A percentile compares a stretch with the other conserved stretches of the same genome.
phyloP scores from a whole-genome alignment of 1,284 basidiomycete species.

The Malassezia nana region DNA sequence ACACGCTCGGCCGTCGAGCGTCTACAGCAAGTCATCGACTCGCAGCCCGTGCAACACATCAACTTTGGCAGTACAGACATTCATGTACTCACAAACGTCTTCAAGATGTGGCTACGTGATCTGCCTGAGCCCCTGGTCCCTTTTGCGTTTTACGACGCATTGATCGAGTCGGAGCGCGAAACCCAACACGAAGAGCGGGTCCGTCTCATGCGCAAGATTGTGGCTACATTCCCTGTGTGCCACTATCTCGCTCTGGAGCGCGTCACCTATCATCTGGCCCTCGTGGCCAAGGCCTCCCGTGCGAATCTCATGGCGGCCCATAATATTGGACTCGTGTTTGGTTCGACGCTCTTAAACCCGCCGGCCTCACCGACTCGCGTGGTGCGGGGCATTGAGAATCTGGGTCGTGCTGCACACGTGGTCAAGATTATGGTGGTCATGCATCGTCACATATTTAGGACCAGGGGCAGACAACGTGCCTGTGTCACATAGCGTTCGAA shows the following conservation, averaged over 20 bases:
- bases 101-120: slow-evolving; percentile 47
- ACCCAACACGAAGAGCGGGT: slow-evolving; percentile 35
- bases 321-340: slow-evolving; percentile 46
- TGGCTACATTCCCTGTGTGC: slow-evolving; percentile 37
- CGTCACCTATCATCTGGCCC: slow-evolving; percentile 35
- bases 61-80: slow-evolving; percentile 35
- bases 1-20: slow-evolving; percentile 37
- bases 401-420: slow-evolving; percentile 44
- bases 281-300: slow-evolving; percentile 34
- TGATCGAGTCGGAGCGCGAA: slow-evolving; percentile 42
- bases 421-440: slow-evolving; percentile 44
- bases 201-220: slow-evolving; percentile 36
- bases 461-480: background rate
- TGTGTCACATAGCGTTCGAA: background rate
- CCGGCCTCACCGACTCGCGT: slow-evolving; percentile 31
- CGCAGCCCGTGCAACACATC: slow-evolving; percentile 28
- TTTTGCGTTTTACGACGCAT: slow-evolving; percentile 36
- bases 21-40: slow-evolving; percentile 28
- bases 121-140: slow-evolving; percentile 45
- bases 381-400: slow-evolving; percentile 32
- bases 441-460: slow-evolving; percentile 22
- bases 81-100: slow-evolving; percentile 39
- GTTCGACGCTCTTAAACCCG: slow-evolving; percentile 44
- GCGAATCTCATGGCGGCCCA: slow-evolving; percentile 45
- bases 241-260: slow-evolving; percentile 42